Evolutionary conservation across 2,329 filamentous ascomycete species (phyloP), one percentile per base, ranked within the genome.

Genomic region (Fusarium sp.): DNA sequence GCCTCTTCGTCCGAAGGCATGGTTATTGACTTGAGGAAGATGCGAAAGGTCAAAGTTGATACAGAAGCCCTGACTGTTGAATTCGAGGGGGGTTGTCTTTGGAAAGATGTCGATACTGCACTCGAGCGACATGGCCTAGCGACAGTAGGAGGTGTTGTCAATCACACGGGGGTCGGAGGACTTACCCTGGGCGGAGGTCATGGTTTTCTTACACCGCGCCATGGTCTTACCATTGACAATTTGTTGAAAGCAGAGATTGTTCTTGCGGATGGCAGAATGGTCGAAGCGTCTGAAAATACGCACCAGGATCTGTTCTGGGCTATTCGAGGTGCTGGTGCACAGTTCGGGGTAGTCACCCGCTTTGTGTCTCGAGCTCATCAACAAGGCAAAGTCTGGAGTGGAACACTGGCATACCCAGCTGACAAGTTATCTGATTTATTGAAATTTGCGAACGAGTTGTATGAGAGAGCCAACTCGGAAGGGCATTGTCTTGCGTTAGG

Each of bases 161-260:
- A 87, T 54, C 85, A 90, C 67, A 90, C 88, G 2, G 88, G 89
- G 6, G 84, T 90, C 11, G 88, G 86, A 5, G 89, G 86, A 0
- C 77, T 90, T 16, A 84, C 84, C 0, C 71, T 89, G 0, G 87
- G 87, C 1, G 88, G 88, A 28, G 88, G 88, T 2, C 86, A 88
- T 70, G 87, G 89, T 4, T 86, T 84, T 76, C 78, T 91, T 6
- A 84, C 81, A 18, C 84, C 85, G 1, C 78, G 80, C 20, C 79
- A 88, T 54, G 90, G 89, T 0, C 80, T 90, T 7, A 75, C 78
- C 3, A 76, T 82, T 10, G 84, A 85, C 66, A 80, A 80, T 11
- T 71, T 85, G 5, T 28, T 83, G 7, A 77, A 76, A 1, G 78
- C 75, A 2, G 73, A 80, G 29, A 74, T 84, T 8, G 79, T 84